phyloP scores from a whole-genome alignment of 306 rosid species.

The Mimosa bimucronata region DNA sequence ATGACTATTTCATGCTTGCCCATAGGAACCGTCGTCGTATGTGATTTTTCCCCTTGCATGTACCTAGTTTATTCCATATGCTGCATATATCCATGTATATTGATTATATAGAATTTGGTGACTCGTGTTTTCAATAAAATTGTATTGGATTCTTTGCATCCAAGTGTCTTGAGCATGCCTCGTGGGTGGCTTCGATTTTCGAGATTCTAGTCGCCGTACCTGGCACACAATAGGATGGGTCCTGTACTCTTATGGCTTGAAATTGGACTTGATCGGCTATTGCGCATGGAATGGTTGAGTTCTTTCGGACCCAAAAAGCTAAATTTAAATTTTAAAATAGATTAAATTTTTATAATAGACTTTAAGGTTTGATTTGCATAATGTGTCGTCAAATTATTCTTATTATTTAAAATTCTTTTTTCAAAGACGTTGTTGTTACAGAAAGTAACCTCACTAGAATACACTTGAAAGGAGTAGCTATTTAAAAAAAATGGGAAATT shows the following conservation, averaged over 20 bases:
- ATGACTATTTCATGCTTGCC: conserved; percentile 35
- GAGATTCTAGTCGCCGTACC: too few relatives aligned
- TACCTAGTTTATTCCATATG: conserved; percentile 35
- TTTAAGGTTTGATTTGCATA: not conserved
- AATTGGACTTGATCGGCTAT: not conserved
- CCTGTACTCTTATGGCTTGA: not conserved
- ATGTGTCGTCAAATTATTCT: too few relatives aligned
- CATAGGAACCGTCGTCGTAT: conserved; percentile 39
- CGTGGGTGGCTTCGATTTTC: not conserved
- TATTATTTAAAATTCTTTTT: too few relatives aligned
- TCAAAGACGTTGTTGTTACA: not conserved
- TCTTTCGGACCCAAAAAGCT: not conserved
- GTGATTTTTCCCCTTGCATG: conserved; percentile 39
- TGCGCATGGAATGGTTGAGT: not conserved
- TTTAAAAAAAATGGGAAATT: not conserved
- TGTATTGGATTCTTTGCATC: conserved; percentile 27
- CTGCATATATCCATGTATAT: conserved; percentile 53
- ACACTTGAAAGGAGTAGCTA: not conserved
- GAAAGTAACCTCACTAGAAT: too few relatives aligned
- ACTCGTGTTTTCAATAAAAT: conserved; percentile 33
- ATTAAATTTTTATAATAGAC: too few relatives aligned
- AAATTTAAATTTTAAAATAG: not conserved
- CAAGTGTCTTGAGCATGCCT: not conserved
- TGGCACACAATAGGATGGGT: not conserved
- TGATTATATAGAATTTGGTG: conserved; percentile 15